Evolutionary conservation across 768 basidiomycete genomes (phyloP), one percentile per base, ranked within the genome.

Genomic region (Rhizopogon sp.): DNA sequence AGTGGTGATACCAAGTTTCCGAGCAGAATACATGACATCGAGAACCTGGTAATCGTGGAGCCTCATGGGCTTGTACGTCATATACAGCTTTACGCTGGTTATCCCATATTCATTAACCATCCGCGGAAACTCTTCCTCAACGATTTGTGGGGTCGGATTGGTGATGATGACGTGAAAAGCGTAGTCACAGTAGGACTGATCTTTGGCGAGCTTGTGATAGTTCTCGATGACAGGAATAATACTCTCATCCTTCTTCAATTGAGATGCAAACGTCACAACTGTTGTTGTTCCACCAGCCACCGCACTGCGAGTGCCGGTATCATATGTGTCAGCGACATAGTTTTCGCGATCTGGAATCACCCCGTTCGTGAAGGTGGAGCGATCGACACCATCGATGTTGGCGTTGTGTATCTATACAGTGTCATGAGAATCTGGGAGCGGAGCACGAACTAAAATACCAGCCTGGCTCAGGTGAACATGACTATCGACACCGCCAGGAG

Each of bases 401-500:
- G 39, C 56, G 39, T 56, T 53, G 8, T 42, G 54, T 28, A 56
- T 39, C 56, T 55, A 22, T 6, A 25, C 25, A 42, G 42, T 29
- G 11, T 16, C 17, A 29, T 50, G 22, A 50, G 54, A 25, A 41
- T n/a, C 6, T 28, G 35, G 17, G 16, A 28, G 22, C 25, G 20
- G 41, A 22, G 7, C 8, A 53, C 11, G 11, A 25, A n/a, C 6
- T 6, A 25, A 35, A 37, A 20, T 54, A 42, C 46, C 25, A 17
- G 58, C 62, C 45, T 72, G 72, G 5, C 63, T 65, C 46, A 73
- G 61, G 53, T 73, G 72, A 14, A 72, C 72, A 49, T 73, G 72
- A 13, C 66, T 64, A 58, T 73, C 72, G 43, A 73, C 60, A 2
- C 71, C 66, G 3, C 72, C 72, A 14, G 72, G 72, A 5, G 70